Conservation (phyloP, 306 rosid species). For the Lablab purpureus region DNA sequence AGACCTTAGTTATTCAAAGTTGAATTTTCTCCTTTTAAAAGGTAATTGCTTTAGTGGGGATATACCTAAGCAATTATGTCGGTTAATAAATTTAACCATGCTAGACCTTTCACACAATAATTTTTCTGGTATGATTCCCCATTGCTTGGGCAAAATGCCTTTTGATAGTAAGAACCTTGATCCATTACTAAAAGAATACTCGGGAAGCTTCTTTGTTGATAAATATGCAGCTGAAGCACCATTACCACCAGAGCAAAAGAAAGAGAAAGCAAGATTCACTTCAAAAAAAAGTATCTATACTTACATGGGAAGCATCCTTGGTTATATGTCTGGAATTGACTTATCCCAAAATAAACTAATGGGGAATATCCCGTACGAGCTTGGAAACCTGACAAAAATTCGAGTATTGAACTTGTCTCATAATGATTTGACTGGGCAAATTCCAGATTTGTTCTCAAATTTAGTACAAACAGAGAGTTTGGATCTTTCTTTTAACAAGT, state of each 20-base stretch:
- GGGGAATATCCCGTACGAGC: conserved; percentile 9
- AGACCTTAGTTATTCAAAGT: neutral
- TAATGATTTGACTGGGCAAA: neutral
- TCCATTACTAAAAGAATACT: too few relatives aligned
- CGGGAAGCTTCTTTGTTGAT: too few relatives aligned
- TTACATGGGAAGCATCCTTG: neutral
- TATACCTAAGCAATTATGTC: conserved; percentile 2
- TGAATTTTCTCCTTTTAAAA: conserved; percentile 25
- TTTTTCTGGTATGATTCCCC: neutral
- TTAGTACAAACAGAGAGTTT: neutral
- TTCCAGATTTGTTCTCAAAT: neutral
- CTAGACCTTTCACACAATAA: neutral
- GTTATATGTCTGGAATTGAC: neutral
- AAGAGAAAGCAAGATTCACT: neutral
- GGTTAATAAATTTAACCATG: neutral
- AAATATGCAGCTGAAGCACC: too few relatives aligned
- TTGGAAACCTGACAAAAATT: conserved; percentile 16
- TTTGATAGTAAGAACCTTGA: neutral
- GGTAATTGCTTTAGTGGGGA: neutral
- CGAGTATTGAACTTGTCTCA: neutral
- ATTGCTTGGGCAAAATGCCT: conserved; percentile 23
- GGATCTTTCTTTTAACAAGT: neutral
- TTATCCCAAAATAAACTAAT: neutral
- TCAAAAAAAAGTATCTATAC: neutral
- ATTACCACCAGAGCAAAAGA: too few relatives aligned